These are phyloP conservation scores for Canna indica DNA, from an alignment of 176 grass and related monocot species.

Conservation along the genomic window DNA sequence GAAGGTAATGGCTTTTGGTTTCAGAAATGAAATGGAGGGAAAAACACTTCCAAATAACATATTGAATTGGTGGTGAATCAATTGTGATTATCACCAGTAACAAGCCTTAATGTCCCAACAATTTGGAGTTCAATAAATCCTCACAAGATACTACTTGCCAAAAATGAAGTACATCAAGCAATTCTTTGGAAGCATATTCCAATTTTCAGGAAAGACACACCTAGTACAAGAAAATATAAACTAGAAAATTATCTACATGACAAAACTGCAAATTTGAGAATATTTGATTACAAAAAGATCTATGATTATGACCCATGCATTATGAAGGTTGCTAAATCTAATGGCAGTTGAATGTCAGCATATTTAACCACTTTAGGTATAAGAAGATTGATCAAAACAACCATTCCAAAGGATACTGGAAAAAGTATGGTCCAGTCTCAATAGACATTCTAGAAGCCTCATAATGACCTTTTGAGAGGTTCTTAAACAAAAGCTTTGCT, in stretches of 20 bases:
- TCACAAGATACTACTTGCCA: neutral
- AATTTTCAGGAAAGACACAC: neutral
- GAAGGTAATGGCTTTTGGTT: neutral
- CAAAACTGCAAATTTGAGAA: neutral
- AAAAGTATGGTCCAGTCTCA: conserved; percentile 80
- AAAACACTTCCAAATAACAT: neutral
- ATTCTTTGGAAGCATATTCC: neutral
- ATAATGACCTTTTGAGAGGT: conserved; percentile 74
- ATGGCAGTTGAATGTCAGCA: neutral
- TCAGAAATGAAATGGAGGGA: neutral
- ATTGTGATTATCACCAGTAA: neutral
- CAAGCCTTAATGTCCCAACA: neutral
- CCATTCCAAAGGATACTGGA: conserved; percentile 63
- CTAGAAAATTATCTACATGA: neutral
- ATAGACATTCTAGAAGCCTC: conserved; percentile 98
- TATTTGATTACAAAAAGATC: too few species aligned
- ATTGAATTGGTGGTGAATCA: neutral
- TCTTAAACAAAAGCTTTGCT: conserved; percentile 96
- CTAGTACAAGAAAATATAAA: neutral
- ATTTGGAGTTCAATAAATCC: neutral
- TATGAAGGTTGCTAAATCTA: neutral
- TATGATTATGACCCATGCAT: neutral
- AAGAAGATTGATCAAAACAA: neutral
- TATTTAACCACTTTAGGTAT: neutral
- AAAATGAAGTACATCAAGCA: neutral